A percentile compares a stretch with the other conserved stretches of the same genome.
Conservation (phyloP, 2,329 filamentous ascomycete species). For the Pseudogymnoascus sp. region DNA sequence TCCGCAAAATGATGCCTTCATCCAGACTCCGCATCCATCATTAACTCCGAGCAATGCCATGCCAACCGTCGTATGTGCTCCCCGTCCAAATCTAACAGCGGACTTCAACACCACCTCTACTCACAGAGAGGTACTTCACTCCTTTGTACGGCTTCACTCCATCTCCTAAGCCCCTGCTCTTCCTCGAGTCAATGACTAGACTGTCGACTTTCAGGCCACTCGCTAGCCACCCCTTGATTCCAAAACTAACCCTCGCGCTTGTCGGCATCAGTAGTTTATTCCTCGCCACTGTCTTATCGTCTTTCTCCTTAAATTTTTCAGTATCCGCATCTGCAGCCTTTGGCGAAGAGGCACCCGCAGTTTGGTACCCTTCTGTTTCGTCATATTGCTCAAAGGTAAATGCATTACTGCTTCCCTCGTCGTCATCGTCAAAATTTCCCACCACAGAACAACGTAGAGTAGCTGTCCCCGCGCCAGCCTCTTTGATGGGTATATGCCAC, state of each 20-base stretch:
- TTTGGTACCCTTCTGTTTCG: conserved; percentile 48
- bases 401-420: conserved; percentile 35
- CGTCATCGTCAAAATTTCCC: conserved; percentile 47
- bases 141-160: conserved; percentile 94
- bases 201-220: conserved; percentile 63
- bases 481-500: conserved; percentile 76
- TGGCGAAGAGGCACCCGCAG: conserved; percentile 27
- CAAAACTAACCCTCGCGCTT: conserved; percentile 66
- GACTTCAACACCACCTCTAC: conserved; percentile 57
- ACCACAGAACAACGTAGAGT: conserved; percentile 74
- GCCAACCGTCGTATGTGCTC: not conserved
- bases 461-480: conserved; percentile 62
- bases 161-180: conserved; percentile 77
- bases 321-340: conserved; percentile 29
- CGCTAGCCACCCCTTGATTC: conserved; percentile 61
- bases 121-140: conserved; percentile 87
- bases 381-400: conserved; percentile 36
- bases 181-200: conserved; percentile 64
- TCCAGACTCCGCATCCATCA: conserved; percentile 2
- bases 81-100: conserved; percentile 36
- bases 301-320: conserved; percentile 37
- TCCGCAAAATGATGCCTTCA: not conserved
- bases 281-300: conserved; percentile 53
- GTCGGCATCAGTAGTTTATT: conserved; percentile 75
- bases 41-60: conserved; percentile 6